A percentile compares a stretch with the other conserved stretches of the same genome.
Conservation (phyloP, 2,329 filamentous ascomycete species). For the Pseudohalonectria lignicola region DNA sequence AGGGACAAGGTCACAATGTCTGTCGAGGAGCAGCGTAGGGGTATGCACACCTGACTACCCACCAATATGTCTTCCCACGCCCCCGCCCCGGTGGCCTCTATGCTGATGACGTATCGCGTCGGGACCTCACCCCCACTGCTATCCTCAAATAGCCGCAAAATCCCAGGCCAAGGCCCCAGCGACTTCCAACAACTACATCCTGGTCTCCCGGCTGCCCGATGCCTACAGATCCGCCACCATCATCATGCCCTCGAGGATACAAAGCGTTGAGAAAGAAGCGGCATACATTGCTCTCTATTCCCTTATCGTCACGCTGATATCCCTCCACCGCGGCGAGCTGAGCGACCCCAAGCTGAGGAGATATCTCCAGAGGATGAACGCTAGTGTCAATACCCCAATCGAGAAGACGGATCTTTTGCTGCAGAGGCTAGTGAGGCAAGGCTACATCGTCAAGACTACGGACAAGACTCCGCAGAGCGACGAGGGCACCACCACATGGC, state of each 20-base stretch:
- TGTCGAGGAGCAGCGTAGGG: conserved; percentile 59
- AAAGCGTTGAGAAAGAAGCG: conserved; percentile 58
- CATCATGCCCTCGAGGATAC: conserved; percentile 55
- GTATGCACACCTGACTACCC: too few species aligned
- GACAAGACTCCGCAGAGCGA: conserved; percentile 53
- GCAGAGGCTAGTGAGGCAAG: conserved; percentile 65
- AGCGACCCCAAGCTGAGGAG: conserved; percentile 70
- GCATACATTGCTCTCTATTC: conserved; percentile 75
- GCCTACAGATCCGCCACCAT: conserved; percentile 57
- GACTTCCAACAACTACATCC: conserved; percentile 62
- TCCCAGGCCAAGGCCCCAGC: conserved; percentile 37
- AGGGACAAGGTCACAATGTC: conserved; percentile 68
- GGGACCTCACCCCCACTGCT: too few species aligned
- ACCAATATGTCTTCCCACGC: too few species aligned
- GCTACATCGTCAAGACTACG: conserved; percentile 66
- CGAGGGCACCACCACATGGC: conserved; percentile 70
- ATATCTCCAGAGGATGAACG: conserved; percentile 64
- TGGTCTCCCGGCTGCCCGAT: conserved; percentile 61
- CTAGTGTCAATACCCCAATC: conserved; percentile 45
- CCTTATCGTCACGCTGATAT: conserved; percentile 66
- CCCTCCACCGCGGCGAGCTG: conserved; percentile 61
- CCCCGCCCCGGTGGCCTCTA: too few species aligned
- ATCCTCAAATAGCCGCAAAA: conserved; percentile 28
- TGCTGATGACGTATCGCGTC: too few species aligned
- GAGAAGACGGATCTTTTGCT: conserved; percentile 63